Evolutionary conservation across 139 green algal genomes (phyloP).

Genomic region (Coelastrella sp.): DNA sequence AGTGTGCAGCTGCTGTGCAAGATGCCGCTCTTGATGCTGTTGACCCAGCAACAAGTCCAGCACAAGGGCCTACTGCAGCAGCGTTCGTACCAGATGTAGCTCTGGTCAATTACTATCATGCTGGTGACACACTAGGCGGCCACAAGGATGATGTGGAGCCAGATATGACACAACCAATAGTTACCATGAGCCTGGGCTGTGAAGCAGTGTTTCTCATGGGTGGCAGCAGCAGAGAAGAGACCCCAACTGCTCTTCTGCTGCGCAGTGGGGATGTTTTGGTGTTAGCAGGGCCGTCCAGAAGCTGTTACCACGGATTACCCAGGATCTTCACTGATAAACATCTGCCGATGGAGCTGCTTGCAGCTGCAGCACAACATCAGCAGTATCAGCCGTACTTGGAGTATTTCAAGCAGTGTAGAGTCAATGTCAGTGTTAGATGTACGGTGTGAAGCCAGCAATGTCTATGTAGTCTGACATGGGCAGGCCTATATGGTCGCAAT

Average conservation of each 20-base stretch:
- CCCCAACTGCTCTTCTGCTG: conserved; percentile 81
- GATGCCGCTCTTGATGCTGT: too few relatives aligned
- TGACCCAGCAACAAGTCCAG: too few relatives aligned
- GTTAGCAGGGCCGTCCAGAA: conserved; percentile 71
- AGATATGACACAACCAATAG: conserved; percentile 83
- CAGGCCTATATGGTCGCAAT: too few relatives aligned
- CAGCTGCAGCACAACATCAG: background rate
- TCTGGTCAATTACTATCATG: conserved; percentile 90
- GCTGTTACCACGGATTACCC: conserved; percentile 79
- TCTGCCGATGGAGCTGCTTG: background rate
- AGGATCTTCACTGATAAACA: conserved; percentile 1
- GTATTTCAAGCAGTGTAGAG: conserved; percentile 53
- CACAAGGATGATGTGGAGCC: conserved; percentile 92
- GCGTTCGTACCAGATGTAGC: conserved; percentile 83
- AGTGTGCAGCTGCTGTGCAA: too few relatives aligned
- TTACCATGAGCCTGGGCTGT: conserved; percentile 87
- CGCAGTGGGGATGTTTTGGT: conserved; percentile 87
- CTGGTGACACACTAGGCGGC: conserved; percentile 85
- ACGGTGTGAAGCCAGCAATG: conserved; percentile 39
- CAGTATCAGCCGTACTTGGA: conserved; percentile 35
- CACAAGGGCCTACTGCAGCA: too few relatives aligned
- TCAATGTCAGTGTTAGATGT: conserved; percentile 70
- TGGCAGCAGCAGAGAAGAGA: conserved; percentile 61
- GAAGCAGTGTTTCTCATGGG: conserved; percentile 91
- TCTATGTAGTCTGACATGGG: too few relatives aligned